Conservation (phyloP, 495 filamentous ascomycete genomes). For the Hyaloscypha variabilis region DNA sequence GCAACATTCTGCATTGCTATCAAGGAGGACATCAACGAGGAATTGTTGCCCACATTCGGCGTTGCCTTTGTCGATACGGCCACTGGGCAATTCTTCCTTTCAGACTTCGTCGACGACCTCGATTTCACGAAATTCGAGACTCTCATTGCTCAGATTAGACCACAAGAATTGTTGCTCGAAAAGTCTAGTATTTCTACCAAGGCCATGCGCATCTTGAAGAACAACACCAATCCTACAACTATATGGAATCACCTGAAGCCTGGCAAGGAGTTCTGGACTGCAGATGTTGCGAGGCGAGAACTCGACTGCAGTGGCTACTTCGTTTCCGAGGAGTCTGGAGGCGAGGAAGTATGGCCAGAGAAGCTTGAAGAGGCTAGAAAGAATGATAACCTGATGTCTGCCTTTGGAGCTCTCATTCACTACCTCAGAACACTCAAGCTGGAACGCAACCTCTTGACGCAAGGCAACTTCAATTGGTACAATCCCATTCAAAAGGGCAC, state of each 20-base stretch:
- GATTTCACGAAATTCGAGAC: constrained; percentile 99
- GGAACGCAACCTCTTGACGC: constrained; percentile 82
- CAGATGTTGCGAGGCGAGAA: constrained; percentile 78
- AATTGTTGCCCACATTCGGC: constrained; percentile 79
- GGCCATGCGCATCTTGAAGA: constrained; percentile 91
- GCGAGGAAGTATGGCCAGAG: constrained; percentile 76
- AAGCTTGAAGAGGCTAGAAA: constrained; percentile 71
- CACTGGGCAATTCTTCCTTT: constrained; percentile 91
- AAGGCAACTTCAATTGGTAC: constrained; percentile 91
- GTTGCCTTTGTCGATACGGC: constrained; percentile 95
- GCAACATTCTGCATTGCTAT: constrained; percentile 96
- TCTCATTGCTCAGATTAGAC: constrained; percentile 89
- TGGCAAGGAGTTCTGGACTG: constrained; percentile 88
- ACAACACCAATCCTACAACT: constrained; percentile 89
- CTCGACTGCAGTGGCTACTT: constrained; percentile 86
- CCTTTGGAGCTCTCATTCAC: constrained; percentile 85
- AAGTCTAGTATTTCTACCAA: constrained; percentile 84
- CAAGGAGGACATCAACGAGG: constrained; percentile 81
- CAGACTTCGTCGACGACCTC: constrained; percentile 88
- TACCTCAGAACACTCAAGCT: constrained; percentile 90
- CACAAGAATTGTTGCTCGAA: constrained; percentile 88
- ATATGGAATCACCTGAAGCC: constrained; percentile 95
- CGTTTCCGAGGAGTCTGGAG: constrained; percentile 58
- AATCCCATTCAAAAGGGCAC: constrained; percentile 93
- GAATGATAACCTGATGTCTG: constrained; percentile 87